Percentiles rank a stretch among this genome's conserved stretches.
Conservation (phyloP, 2,329 filamentous ascomycete genomes). For the Aspergillus intermedius region DNA sequence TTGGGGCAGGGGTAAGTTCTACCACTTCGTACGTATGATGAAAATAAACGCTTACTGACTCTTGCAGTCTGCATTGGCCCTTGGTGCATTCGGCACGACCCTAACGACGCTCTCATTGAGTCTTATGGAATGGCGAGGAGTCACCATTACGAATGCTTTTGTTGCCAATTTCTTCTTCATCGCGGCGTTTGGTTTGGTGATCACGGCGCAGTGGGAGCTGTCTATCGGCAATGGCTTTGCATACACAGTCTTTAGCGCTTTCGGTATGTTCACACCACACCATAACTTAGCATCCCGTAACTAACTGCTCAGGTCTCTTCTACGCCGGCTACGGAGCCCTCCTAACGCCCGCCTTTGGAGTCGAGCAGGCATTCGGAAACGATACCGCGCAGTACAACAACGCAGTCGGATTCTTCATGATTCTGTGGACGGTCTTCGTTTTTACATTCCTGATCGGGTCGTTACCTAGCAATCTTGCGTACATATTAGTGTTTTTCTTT, state of each 20-base stretch:
- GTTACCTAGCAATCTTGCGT: constrained; percentile 41
- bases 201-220: constrained; percentile 53
- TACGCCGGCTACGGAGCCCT: constrained; percentile 47
- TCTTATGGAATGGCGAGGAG: constrained; percentile 51
- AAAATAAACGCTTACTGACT: neutral
- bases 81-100: constrained; percentile 51
- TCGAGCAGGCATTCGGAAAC: constrained; percentile 40
- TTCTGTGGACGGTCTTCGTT: constrained; percentile 44
- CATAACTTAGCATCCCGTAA: neutral
- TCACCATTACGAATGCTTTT: constrained; percentile 47
- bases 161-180: constrained; percentile 52
- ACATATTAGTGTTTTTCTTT: constrained; percentile 44
- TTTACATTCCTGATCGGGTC: constrained; percentile 43
- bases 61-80: constrained; percentile 41
- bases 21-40: neutral
- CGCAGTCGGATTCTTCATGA: constrained; percentile 45
- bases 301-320: constrained; percentile 39
- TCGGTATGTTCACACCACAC: constrained; percentile 32
- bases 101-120: constrained; percentile 48
- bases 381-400: constrained; percentile 42
- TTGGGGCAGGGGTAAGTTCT: constrained; percentile 17
- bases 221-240: constrained; percentile 48
- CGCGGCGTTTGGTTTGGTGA: constrained; percentile 46
- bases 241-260: constrained; percentile 51
- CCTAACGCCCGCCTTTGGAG: constrained; percentile 42